Evolutionary conservation across 495 filamentous ascomycete genomes (phyloP).

Genomic region (Amniculicola lignicola): DNA sequence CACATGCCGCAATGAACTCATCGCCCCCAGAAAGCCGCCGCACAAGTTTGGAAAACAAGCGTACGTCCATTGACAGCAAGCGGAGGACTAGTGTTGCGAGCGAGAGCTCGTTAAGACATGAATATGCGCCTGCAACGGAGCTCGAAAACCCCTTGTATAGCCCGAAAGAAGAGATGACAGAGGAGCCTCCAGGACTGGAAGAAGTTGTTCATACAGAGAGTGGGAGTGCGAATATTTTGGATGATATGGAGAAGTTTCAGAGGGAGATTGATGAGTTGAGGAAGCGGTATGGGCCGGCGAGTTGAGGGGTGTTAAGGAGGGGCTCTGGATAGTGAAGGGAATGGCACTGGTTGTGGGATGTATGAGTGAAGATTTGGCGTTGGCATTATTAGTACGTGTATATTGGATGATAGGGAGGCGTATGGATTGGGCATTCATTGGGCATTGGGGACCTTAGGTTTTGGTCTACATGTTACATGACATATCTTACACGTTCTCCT

Average conservation of each 20-base stretch:
- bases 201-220: neutral
- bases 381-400: no score
- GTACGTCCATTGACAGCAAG: constrained; percentile 20
- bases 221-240: constrained; percentile 31
- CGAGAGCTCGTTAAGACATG: constrained; percentile 27
- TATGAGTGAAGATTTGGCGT: no score
- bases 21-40: constrained; percentile 28
- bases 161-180: constrained; percentile 10
- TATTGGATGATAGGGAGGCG: no score
- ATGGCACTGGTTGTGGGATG: no score
- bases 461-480: no score
- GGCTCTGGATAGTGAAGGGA: no score
- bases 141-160: constrained; percentile 10
- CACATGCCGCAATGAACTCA: neutral
- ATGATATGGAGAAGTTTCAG: constrained; percentile 41
- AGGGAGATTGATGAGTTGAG: constrained; percentile 42
- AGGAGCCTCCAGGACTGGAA: constrained; percentile 4
- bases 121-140: constrained; percentile 20
- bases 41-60: constrained; percentile 22
- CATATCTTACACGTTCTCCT: no score
- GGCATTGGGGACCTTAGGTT: no score
- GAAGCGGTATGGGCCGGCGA: constrained; percentile 14
- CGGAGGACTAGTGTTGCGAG: constrained; percentile 30
- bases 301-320: neutral
- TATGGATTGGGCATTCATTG: no score